phyloP scores from a whole-genome alignment of 495 filamentous ascomycete species.

The Letharia lupina region DNA sequence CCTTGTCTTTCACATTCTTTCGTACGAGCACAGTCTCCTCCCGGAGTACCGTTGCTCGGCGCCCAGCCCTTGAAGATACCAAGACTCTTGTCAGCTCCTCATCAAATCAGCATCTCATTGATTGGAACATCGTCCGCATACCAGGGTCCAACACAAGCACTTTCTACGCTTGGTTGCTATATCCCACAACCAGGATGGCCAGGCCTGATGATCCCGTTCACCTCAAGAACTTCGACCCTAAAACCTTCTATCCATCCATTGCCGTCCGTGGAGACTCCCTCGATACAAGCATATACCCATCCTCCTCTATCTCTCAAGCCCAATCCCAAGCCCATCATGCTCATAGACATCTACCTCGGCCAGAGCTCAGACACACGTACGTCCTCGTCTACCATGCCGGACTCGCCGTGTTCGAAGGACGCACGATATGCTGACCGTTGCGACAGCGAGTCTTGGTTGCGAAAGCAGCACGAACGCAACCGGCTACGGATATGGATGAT shows the following conservation, averaged over 20 bases:
- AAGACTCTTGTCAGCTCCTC: not conserved
- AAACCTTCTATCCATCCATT: constrained; percentile 22
- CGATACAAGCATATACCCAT: constrained; percentile 14
- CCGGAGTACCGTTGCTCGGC: not conserved
- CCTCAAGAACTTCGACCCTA: constrained; percentile 22
- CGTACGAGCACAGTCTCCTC: constrained; percentile 5
- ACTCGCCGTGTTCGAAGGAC: not conserved
- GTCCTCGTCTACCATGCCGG: not conserved
- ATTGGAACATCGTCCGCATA: not conserved
- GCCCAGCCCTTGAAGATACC: not conserved
- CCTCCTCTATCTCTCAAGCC: constrained; percentile 13
- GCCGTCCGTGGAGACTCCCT: constrained; percentile 18
- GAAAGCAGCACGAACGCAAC: constrained; percentile 29
- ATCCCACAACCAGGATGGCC: not conserved
- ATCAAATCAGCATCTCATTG: not conserved
- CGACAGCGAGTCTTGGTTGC: constrained; percentile 36
- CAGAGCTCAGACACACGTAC: constrained; percentile 14
- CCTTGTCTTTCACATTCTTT: constrained; percentile 12
- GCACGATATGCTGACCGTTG: constrained; percentile 3
- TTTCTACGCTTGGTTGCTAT: not conserved
- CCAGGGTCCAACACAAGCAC: not conserved
- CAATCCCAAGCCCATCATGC: constrained; percentile 2
- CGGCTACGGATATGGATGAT: constrained; percentile 34
- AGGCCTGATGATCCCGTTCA: constrained; percentile 10
- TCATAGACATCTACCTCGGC: not conserved